phyloP scores from a whole-genome alignment of 208 protist genomes.

The Trypanosoma avium region DNA sequence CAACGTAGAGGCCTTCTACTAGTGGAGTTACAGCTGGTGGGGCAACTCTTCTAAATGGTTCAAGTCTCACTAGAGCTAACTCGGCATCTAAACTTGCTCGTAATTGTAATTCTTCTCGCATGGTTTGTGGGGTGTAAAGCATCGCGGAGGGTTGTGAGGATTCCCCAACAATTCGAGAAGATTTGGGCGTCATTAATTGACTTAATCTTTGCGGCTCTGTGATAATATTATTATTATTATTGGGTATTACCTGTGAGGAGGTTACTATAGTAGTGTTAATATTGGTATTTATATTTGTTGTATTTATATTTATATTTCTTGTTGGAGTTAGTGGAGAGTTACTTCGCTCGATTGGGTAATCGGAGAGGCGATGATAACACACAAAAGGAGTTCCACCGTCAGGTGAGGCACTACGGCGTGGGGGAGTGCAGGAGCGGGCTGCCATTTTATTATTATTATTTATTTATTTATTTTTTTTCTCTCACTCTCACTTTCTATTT shows the following conservation, averaged over 20 bases:
- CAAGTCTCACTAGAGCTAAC: slow-evolving; percentile 36
- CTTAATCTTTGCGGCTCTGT: slow-evolving; percentile 2
- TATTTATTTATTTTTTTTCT: background rate
- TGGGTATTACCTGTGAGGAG: no score
- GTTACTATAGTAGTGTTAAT: background rate
- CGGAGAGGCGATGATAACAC: slow-evolving; percentile 29
- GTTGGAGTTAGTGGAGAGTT: no score
- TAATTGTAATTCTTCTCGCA: slow-evolving; percentile 38
- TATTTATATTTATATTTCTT: no score
- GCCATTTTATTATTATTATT: slow-evolving; percentile 6
- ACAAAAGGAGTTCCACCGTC: slow-evolving; percentile 20
- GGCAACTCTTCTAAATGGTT: slow-evolving; percentile 22
- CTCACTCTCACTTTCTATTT: no score
- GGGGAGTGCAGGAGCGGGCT: slow-evolving; percentile 34
- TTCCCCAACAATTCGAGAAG: slow-evolving; percentile 8
- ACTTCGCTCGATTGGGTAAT: slow-evolving; percentile 22
- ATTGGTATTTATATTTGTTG: no score
- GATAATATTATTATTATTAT: background rate
- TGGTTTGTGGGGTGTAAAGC: slow-evolving; percentile 67
- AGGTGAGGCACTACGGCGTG: slow-evolving; percentile 16
- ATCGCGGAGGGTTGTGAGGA: slow-evolving; percentile 12
- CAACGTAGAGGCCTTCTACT: slow-evolving; percentile 62
- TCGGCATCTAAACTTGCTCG: slow-evolving; percentile 57
- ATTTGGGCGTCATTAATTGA: slow-evolving; percentile 23
- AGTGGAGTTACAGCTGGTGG: slow-evolving; percentile 53